These are phyloP conservation scores for Hygrocybe punicea DNA, from an alignment of 768 basidiomycete genomes.

Conservation along the genomic window DNA sequence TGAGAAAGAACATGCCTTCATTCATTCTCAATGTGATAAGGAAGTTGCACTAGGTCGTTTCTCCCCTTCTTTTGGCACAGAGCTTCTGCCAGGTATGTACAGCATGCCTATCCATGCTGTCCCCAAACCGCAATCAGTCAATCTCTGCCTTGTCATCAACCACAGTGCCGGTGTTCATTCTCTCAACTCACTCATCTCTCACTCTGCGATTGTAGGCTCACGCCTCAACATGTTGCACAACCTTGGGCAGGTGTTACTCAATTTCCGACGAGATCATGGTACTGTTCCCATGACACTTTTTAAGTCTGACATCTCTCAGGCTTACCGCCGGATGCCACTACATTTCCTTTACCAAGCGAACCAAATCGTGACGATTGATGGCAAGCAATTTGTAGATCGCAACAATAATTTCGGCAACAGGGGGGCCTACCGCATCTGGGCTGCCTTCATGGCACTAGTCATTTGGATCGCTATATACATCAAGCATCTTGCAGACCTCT, in stretches of 20 bases:
- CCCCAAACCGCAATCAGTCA: conserved; percentile 33
- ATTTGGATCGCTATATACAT: conserved; percentile 27
- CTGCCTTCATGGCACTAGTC: conserved; percentile 21
- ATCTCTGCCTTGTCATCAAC: conserved; percentile 38
- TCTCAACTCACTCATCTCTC: conserved; percentile 36
- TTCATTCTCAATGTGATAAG: conserved; percentile 25
- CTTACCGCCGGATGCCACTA: conserved; percentile 34
- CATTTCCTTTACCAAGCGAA: conserved; percentile 31
- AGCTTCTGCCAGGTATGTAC: conserved; percentile 45
- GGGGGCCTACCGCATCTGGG: conserved; percentile 10
- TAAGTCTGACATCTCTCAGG: conserved; percentile 39
- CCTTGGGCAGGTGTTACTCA: conserved; percentile 24
- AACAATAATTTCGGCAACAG: conserved; percentile 12
- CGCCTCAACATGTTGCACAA: conserved; percentile 36
- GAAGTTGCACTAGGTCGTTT: conserved; percentile 25
- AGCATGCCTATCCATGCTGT: conserved; percentile 38
- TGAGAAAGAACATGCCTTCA: conserved; percentile 21
- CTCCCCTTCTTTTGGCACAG: conserved; percentile 31
- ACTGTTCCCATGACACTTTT: conserved; percentile 21
- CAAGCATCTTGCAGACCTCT: conserved; percentile 9
- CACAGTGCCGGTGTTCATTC: conserved; percentile 35
- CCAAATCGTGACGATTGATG: conserved; percentile 21
- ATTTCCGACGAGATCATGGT: background rate
- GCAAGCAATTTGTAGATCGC: conserved; percentile 6
- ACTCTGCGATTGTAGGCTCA: conserved; percentile 19